Evolutionary conservation across 208 protist genomes (phyloP), one percentile per base, ranked within the genome.

Genomic region (Trypanosoma rangeli): DNA sequence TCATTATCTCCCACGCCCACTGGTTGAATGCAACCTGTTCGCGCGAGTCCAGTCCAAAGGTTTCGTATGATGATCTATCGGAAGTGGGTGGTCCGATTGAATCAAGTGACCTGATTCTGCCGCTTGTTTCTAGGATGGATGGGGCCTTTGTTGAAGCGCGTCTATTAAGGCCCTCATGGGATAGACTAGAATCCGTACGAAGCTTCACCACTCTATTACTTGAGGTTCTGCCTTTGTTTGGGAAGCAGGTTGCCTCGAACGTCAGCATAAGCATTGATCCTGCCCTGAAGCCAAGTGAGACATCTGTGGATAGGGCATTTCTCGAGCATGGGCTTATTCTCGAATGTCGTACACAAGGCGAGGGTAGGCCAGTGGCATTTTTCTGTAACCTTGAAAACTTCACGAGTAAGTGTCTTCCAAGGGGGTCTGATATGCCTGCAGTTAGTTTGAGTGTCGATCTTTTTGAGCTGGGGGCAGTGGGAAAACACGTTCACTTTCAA

Each of bases 351-450:
- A 72, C 73, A 42, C 54, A 44, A 18, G 74, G 68, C 10, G 64
- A 57, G 42, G 39, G 53, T 24, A 52, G 64, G 15, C 74, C 85
- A 7, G 68, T 94, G 29, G 88, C 88, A 35, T 87, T 94, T 80
- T 84, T 72, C 20, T 94, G 88, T 62, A 63, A 42, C 20, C 50
- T 94, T 49, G 82, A 91, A 63, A 87, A 91, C 66, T 94, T 89
- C 61, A 80, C 73, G 13, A 54, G 58, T 15, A 77, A 71, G 53
- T 89, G 79, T 61, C 56, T 61, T 64, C 70, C 85, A 26, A 63
- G 68, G 22, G 70, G 73, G 39, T 35, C 68, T 12, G 80, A 87
- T 50, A 70, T 88, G 15, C 64, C 67, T 20, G 85, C 77, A 9
- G 81, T 85, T 46, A 84, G 57, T 59, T 77, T 94, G 13, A 83